Conservation (phyloP, 768 basidiomycete genomes). For the Leccinum fibrillosum region DNA sequence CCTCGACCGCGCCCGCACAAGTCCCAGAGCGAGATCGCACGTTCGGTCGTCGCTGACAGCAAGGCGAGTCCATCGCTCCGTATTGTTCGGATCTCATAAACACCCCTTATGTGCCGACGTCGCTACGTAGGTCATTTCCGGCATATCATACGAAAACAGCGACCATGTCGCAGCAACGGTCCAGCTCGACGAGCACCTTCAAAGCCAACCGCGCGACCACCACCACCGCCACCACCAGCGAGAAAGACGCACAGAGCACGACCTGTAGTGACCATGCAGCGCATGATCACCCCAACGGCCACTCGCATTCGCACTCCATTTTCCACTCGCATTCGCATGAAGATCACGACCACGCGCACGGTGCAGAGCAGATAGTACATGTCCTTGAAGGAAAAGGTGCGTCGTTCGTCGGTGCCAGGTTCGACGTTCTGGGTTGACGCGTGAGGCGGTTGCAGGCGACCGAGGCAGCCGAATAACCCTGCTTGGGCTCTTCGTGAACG, state of each 20-base stretch:
- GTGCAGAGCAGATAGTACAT: conserved; percentile 64
- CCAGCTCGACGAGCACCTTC: conserved; percentile 16
- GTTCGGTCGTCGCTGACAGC: conserved; percentile 3
- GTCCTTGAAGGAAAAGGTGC: conserved; percentile 64
- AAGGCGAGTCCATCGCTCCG: conserved; percentile 11
- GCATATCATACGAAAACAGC: background rate
- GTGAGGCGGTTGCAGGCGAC: conserved; percentile 49
- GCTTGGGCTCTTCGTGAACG: conserved; percentile 78
- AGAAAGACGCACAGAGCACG: background rate
- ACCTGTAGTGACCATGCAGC: conserved; percentile 35
- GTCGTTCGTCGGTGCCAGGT: conserved; percentile 16
- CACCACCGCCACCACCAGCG: conserved; percentile 26
- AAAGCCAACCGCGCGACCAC: conserved; percentile 30
- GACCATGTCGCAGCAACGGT: conserved; percentile 23
- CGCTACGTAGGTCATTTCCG: conserved; percentile 13
- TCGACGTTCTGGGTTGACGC: background rate
- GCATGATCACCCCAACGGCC: conserved; percentile 29
- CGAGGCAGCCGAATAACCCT: conserved; percentile 82
- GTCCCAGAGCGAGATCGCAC: background rate
- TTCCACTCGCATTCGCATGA: conserved; percentile 69
- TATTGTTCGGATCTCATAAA: background rate
- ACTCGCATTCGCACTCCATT: conserved; percentile 59
- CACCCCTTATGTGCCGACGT: background rate
- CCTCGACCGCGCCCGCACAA: background rate
- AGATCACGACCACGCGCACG: conserved; percentile 55